These are phyloP conservation scores for Wakefieldia striispora DNA, from an alignment of 768 basidiomycete genomes.

Conservation along the genomic window DNA sequence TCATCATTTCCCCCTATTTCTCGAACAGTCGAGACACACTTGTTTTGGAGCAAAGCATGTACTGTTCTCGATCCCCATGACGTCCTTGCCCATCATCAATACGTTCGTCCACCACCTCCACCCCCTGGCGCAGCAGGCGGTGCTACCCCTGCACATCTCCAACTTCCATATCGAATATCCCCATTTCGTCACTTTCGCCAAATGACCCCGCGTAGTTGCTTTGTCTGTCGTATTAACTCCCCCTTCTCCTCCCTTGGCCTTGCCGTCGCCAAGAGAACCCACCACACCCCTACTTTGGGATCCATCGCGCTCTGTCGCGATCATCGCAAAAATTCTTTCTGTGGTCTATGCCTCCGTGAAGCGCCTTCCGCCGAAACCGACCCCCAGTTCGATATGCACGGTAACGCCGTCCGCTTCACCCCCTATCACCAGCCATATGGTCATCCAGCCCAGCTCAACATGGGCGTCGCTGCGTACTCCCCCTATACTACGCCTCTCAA, in stretches of 20 bases:
- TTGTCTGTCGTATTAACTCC: slow-evolving; percentile 67
- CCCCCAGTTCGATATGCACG: slow-evolving; percentile 33
- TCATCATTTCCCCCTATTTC: slow-evolving; percentile 3
- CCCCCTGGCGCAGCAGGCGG: slow-evolving; percentile 25
- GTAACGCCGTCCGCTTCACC: slow-evolving; percentile 29
- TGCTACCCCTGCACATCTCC: slow-evolving; percentile 35
- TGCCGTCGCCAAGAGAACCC: slow-evolving; percentile 45
- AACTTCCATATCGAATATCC: slow-evolving; percentile 38
- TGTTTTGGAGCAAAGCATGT: slow-evolving; percentile 69
- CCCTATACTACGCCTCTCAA: slow-evolving; percentile 25
- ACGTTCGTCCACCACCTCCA: slow-evolving; percentile 41
- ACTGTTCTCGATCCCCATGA: slow-evolving; percentile 62
- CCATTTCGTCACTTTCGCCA: slow-evolving; percentile 63
- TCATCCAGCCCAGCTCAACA: slow-evolving; percentile 16
- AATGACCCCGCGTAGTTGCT: slow-evolving; percentile 53
- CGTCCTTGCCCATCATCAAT: slow-evolving; percentile 45
- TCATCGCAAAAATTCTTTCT: slow-evolving; percentile 61
- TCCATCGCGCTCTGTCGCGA: slow-evolving; percentile 57
- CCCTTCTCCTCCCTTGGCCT: slow-evolving; percentile 54
- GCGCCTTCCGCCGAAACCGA: slow-evolving; percentile 45
- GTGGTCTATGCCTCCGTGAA: slow-evolving; percentile 69
- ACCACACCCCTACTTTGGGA: slow-evolving; percentile 43
- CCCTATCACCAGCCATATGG: slow-evolving; percentile 33
- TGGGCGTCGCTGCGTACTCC: slow-evolving; percentile 24
- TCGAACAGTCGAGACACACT: slow-evolving; percentile 59